Conservation (phyloP, 371 early-diverging fungal genomes). For the Sporodiniella umbellata region DNA sequence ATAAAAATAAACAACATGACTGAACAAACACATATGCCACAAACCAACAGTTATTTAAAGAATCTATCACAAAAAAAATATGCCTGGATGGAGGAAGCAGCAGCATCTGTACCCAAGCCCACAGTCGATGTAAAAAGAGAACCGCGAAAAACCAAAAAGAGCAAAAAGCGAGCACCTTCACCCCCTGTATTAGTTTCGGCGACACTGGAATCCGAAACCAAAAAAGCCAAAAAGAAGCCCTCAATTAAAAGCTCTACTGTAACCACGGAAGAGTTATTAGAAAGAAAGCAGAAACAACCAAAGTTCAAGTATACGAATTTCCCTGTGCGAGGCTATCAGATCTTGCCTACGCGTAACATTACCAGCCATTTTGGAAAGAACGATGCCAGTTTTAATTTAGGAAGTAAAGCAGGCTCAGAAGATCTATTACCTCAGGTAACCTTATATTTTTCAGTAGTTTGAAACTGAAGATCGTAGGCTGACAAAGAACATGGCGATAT, state of each 20-base stretch:
- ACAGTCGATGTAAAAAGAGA: slow-evolving; percentile 1
- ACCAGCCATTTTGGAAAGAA: slow-evolving; percentile 36
- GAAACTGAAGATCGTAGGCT: slow-evolving; percentile 30
- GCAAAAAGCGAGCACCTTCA: neutral
- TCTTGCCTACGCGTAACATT: slow-evolving; percentile 50
- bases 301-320: slow-evolving; percentile 47
- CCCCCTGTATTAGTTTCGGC: no score
- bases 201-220: neutral
- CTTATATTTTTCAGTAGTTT: no score
- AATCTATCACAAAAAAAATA: slow-evolving; percentile 49
- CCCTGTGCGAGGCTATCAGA: slow-evolving; percentile 45
- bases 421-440: slow-evolving; percentile 41
- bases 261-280: neutral
- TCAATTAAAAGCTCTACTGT: neutral
- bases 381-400: slow-evolving; percentile 37
- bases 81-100: slow-evolving; percentile 46
- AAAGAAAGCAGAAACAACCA: slow-evolving; percentile 18
- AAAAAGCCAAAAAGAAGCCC: neutral
- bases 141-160: slow-evolving; percentile 1
- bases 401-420: slow-evolving; percentile 35
- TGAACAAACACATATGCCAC: slow-evolving; percentile 1
- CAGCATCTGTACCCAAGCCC: slow-evolving; percentile 5
- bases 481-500: slow-evolving; percentile 56
- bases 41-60: slow-evolving; percentile 35
- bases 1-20: neutral